phyloP scores from a whole-genome alignment of 257 asterid genomes.

The Forsythia suspensa region DNA sequence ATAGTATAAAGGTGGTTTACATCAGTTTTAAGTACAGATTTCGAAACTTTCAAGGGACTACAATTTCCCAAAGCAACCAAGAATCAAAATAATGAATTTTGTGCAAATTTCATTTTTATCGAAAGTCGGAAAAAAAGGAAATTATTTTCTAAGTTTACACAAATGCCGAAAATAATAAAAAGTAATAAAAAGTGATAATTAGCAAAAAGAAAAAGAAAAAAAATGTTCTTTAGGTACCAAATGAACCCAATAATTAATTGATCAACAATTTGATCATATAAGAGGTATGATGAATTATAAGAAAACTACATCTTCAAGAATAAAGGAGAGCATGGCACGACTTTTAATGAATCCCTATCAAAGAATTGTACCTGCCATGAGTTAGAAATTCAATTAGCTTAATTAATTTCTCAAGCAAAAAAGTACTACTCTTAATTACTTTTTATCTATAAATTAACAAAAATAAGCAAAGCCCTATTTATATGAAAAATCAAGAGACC shows the following conservation, averaged over 20 bases:
- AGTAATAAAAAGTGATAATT: not conserved
- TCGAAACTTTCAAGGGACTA: not conserved
- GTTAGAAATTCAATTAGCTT: not conserved
- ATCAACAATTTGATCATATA: not conserved
- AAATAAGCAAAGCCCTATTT: not conserved
- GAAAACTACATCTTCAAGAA: not conserved
- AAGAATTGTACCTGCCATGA: slow-evolving; percentile 8
- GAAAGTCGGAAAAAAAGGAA: not conserved
- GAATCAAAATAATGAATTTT: not conserved
- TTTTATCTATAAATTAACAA: too few species aligned
- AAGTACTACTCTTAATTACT: not conserved
- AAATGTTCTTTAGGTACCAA: not conserved
- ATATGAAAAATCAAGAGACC: too few species aligned
- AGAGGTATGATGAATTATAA: not conserved
- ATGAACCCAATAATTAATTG: not conserved
- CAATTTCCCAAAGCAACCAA: not conserved
- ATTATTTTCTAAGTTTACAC: not conserved
- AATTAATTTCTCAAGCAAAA: not conserved
- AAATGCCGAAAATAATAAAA: not conserved
- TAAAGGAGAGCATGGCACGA: not conserved
- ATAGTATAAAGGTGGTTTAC: not conserved
- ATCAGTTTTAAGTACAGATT: not conserved
- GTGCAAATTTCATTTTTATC: not conserved
- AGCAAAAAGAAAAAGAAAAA: not conserved
- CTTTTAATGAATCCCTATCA: slow-evolving; percentile 13